Percentiles rank a stretch among this genome's conserved stretches.
phyloP scores from a whole-genome alignment of 2,329 filamentous ascomycete genomes.

The Rutstroemia sp. region DNA sequence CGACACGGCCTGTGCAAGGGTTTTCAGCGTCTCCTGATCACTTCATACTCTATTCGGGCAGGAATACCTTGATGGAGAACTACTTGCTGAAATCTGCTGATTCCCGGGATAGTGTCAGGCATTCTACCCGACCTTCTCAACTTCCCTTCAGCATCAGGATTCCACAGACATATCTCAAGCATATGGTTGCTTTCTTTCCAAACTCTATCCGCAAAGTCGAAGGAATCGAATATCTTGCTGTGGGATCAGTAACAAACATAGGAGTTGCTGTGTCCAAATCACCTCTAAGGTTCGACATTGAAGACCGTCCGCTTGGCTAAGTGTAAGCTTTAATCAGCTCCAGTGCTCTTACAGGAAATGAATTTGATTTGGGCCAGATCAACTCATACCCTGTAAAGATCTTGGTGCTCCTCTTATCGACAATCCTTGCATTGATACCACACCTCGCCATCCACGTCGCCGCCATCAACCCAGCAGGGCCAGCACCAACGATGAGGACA shows the following conservation, averaged over 20 bases:
- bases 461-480: slow-evolving; percentile 41
- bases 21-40: background rate
- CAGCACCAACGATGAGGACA: slow-evolving; percentile 43
- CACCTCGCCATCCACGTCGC: slow-evolving; percentile 42
- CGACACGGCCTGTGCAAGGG: slow-evolving; percentile 41
- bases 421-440: slow-evolving; percentile 40
- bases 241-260: slow-evolving; percentile 40
- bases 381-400: slow-evolving; percentile 19
- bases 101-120: slow-evolving; percentile 52
- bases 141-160: slow-evolving; percentile 50
- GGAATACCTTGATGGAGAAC: slow-evolving; percentile 57
- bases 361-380: too few species aligned
- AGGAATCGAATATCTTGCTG: slow-evolving; percentile 63
- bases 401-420: slow-evolving; percentile 37
- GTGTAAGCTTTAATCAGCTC: too few species aligned
- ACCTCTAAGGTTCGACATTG: slow-evolving; percentile 54
- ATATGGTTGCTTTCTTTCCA: slow-evolving; percentile 63
- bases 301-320: slow-evolving; percentile 56
- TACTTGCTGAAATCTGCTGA: slow-evolving; percentile 57
- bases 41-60: background rate
- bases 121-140: slow-evolving; percentile 53
- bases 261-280: slow-evolving; percentile 41
- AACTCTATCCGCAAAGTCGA: slow-evolving; percentile 56
- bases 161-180: slow-evolving; percentile 57
- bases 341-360: too few species aligned